phyloP scores from a whole-genome alignment of 371 early-diverging fungal genomes.

The Mortierella sp. region DNA sequence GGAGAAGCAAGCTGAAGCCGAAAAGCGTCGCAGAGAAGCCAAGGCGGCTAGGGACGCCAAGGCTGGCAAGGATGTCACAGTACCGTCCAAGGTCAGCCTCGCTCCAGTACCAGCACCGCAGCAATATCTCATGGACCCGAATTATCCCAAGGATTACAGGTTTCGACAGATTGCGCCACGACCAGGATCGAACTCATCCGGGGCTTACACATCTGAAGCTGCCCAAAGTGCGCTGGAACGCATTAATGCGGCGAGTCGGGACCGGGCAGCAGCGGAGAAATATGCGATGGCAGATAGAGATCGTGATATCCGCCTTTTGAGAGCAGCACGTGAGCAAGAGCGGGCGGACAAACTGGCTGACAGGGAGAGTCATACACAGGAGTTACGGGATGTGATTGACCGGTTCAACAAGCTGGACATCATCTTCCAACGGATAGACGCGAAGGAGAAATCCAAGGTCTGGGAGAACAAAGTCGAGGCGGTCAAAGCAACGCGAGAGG shows the following conservation, averaged over 20 bases:
- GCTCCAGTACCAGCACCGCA: slow-evolving; percentile 1
- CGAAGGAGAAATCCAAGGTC: slow-evolving; percentile 29
- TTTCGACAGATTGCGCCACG: slow-evolving; percentile 32
- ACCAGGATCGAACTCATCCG: not conserved
- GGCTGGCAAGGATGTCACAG: not conserved
- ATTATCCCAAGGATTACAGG: not conserved
- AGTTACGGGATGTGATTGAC: slow-evolving; percentile 40
- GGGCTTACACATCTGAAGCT: slow-evolving; percentile 10
- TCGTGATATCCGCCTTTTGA: slow-evolving; percentile 34
- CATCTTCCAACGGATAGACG: slow-evolving; percentile 43
- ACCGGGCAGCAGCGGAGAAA: slow-evolving; percentile 28
- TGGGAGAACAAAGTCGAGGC: slow-evolving; percentile 48
- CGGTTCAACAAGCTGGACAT: slow-evolving; percentile 55
- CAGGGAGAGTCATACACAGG: slow-evolving; percentile 11
- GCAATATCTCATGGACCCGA: slow-evolving; percentile 10
- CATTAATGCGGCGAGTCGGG: slow-evolving; percentile 29
- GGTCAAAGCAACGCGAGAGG: slow-evolving; percentile 35
- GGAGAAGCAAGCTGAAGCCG: slow-evolving; percentile 32
- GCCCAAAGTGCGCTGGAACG: slow-evolving; percentile 34
- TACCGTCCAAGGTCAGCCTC: not conserved
- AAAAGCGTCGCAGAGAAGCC: slow-evolving; percentile 34
- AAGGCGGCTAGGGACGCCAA: slow-evolving; percentile 19
- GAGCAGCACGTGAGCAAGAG: slow-evolving; percentile 30
- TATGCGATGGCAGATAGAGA: slow-evolving; percentile 35
- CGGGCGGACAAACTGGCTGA: slow-evolving; percentile 28